Evolutionary conservation across 331 rosid genomes (phyloP).

Genomic region (Acacia concinna): DNA sequence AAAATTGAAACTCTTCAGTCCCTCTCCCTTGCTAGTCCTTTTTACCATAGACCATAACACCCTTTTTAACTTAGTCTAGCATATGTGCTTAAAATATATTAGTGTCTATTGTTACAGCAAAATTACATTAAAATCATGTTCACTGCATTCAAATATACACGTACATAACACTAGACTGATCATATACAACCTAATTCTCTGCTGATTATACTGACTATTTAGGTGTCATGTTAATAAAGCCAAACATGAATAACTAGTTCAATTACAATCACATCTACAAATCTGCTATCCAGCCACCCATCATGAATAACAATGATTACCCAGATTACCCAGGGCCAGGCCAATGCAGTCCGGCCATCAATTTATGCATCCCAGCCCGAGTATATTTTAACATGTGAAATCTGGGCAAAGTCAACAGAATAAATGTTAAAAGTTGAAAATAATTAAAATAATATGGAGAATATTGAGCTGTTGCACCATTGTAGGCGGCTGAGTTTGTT

Average conservation of each 20-base stretch:
- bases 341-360: neutral
- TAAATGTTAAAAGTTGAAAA: neutral
- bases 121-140: neutral
- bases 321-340: neutral
- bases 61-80: neutral
- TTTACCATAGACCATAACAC: neutral
- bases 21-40: neutral
- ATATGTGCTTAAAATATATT: neutral
- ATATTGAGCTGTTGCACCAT: neutral
- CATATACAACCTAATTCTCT: neutral
- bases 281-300: neutral
- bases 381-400: neutral
- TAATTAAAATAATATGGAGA: neutral
- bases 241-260: neutral
- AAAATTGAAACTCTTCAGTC: neutral
- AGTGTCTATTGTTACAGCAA: neutral
- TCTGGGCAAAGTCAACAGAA: neutral
- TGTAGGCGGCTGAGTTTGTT: neutral
- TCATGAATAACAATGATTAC: neutral
- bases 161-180: neutral
- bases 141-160: neutral
- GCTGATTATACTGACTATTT: neutral
- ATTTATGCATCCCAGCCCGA: neutral
- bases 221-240: neutral
- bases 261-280: neutral